Base-by-base conservation (phyloP, 768 basidiomycete species). In the Floccularia luteovirens region DNA sequence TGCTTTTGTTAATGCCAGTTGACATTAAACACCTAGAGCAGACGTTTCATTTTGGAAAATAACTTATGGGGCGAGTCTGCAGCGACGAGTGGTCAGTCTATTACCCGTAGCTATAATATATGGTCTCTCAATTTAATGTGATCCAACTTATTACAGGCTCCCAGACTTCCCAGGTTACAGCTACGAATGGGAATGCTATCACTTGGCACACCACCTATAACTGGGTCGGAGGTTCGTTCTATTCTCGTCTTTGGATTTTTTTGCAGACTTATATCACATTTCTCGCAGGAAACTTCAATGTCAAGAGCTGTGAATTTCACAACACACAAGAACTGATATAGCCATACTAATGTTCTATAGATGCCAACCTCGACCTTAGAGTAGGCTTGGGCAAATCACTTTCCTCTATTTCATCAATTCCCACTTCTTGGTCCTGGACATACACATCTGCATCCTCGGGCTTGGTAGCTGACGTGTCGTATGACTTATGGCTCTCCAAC, bases 401-500 rank as follows among this genome's bases (percentile, higher is more conserved):
- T 8, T 48, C 53, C 4, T 43, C 50, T 3, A 61, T 63, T 43
- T 17, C 41, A 11, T 63, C 61, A 1, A 61, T 63, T 31, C 61
- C 61, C 1, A 55, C 60, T 0, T 46, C 44, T 10, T 63, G 60
- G 60, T 42, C 46, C 24, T 63, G 59, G 59, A 52, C 54, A 10
- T 61, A 63, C 41, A 46, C 45, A 5, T 49, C 49, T 11, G 57
- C 57, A 1, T 58, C 57, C 13, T 58, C 58, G 17, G 48, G 51
- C 34, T 51, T 63, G 19, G 56, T 61, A 11, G 59, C 61, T 6
- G 58, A 63, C 42, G 59, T 63, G 11, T 60, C 61, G 5, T 63
- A 61, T 37, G 61, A 63, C 30, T 36, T 61, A 27, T 63, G 61
- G 61, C 48, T 63, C 1, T 63, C 61, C 10, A 54, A 49, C 20